These are phyloP conservation scores for Trametes villosa DNA, from an alignment of 768 basidiomycete genomes.

Conservation along the genomic window DNA sequence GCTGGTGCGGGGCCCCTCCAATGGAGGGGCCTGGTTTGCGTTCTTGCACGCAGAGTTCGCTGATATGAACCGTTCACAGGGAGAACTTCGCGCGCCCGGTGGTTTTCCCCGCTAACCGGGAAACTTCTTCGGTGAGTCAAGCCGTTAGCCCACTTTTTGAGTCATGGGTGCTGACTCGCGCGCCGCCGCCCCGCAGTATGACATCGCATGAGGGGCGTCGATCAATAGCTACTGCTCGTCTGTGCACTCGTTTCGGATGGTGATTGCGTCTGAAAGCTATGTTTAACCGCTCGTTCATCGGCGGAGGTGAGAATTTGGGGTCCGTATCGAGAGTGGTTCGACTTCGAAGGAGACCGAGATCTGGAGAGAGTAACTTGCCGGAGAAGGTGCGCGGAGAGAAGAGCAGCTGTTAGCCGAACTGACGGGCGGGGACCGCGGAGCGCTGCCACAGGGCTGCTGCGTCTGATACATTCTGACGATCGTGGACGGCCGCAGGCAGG, in stretches of 20 bases:
- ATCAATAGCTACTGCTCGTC: constrained; percentile 12
- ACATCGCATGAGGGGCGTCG: constrained; percentile 16
- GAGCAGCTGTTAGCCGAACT: constrained; percentile 8
- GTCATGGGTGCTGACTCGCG: constrained; percentile 13
- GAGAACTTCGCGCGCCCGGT: constrained; percentile 73
- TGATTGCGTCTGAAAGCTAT: constrained; percentile 13
- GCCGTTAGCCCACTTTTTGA: constrained; percentile 14
- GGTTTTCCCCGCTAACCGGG: constrained; percentile 58
- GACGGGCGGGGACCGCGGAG: constrained; percentile 1
- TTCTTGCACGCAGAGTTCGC: background rate
- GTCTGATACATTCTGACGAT: constrained; percentile 14
- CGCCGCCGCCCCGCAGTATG: constrained; percentile 8
- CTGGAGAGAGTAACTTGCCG: constrained; percentile 13
- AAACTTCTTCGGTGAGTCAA: constrained; percentile 33
- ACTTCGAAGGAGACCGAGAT: constrained; percentile 5
- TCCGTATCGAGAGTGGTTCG: constrained; percentile 13
- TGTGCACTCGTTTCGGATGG: constrained; percentile 11
- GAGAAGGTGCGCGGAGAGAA: constrained; percentile 8
- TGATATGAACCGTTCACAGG: constrained; percentile 37
- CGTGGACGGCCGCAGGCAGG: constrained; percentile 15
- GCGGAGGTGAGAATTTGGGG: constrained; percentile 12
- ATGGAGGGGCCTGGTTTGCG: constrained; percentile 13
- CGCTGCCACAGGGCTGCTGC: constrained; percentile 9
- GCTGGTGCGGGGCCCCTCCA: constrained; percentile 7
- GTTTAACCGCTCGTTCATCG: constrained; percentile 20